A percentile compares a stretch with the other conserved stretches of the same genome.
phyloP scores from a whole-genome alignment of 768 basidiomycete species.

The Royoungia palumana region DNA sequence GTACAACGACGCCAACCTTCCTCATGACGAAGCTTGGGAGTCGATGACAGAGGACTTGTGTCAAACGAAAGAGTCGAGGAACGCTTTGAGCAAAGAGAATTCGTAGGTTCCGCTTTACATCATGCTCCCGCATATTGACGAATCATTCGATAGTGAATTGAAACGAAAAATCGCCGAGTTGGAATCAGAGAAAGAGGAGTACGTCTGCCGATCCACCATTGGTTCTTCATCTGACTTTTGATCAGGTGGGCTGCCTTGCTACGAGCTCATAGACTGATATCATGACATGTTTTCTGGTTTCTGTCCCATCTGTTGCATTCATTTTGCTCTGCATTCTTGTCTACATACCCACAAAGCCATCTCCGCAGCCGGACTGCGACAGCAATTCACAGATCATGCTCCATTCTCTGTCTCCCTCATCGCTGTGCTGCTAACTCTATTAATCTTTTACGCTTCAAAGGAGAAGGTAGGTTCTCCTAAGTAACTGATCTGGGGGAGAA shows the following conservation, averaged over 20 bases:
- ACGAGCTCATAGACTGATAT: slow-evolving; percentile 43
- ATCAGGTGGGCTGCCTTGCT: slow-evolving; percentile 67
- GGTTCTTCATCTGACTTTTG: slow-evolving; percentile 8
- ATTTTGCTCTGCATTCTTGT: slow-evolving; percentile 17
- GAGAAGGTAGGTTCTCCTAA: slow-evolving; percentile 22
- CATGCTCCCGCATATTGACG: slow-evolving; percentile 1
- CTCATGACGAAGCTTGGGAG: slow-evolving; percentile 80
- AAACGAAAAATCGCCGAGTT: slow-evolving; percentile 67
- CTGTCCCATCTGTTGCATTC: slow-evolving; percentile 15
- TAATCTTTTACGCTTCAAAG: slow-evolving; percentile 20
- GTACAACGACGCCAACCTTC: slow-evolving; percentile 82
- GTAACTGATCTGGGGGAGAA: slow-evolving; percentile 1
- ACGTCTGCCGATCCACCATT: slow-evolving; percentile 28
- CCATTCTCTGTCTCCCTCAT: slow-evolving; percentile 7
- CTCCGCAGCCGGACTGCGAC: slow-evolving; percentile 19
- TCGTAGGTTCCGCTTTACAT: slow-evolving; percentile 47
- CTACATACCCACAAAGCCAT: slow-evolving; percentile 21
- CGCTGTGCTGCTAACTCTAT: slow-evolving; percentile 11
- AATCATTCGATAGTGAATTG: slow-evolving; percentile 48
- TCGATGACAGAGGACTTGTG: slow-evolving; percentile 72
- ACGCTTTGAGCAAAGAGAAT: slow-evolving; percentile 74
- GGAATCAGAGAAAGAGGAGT: slow-evolving; percentile 81
- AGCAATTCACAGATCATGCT: slow-evolving; percentile 10
- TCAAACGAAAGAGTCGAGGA: slow-evolving; percentile 71
- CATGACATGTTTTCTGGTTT: slow-evolving; percentile 28